Conservation (phyloP, 2,329 filamentous ascomycete genomes). For the Fusarium acutatum region DNA sequence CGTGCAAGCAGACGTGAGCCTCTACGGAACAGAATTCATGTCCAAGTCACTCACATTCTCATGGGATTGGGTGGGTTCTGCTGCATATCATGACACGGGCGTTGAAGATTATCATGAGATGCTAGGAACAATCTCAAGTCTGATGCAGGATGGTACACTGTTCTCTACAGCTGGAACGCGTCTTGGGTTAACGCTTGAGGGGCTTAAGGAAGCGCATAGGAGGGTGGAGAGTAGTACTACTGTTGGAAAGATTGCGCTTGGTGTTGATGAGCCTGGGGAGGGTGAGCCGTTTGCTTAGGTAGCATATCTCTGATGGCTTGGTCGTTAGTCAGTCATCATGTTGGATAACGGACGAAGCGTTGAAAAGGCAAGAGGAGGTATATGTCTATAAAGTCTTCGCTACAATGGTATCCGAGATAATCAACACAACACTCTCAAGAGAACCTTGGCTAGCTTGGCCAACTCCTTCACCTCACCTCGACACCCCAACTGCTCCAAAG, state of each 20-base stretch:
- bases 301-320: neutral
- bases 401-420: neutral
- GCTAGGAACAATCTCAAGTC: neutral
- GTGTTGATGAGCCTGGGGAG: neutral
- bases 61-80: neutral
- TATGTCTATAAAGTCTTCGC: neutral
- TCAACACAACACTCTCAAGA: neutral
- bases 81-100: neutral
- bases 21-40: neutral
- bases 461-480: neutral
- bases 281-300: neutral
- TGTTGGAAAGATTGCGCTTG: neutral
- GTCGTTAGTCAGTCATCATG: neutral
- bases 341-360: neutral
- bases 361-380: neutral
- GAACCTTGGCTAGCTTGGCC: neutral
- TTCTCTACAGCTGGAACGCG: neutral
- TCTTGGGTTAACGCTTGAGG: neutral
- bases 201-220: neutral
- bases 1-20: neutral
- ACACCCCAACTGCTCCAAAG: neutral
- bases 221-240: neutral
- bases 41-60: neutral
- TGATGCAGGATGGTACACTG: neutral
- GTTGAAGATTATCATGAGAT: neutral